Evolutionary conservation across 2,329 filamentous ascomycete species (phyloP), one percentile per base, ranked within the genome.

Genomic region (Teratosphaeria destructans): DNA sequence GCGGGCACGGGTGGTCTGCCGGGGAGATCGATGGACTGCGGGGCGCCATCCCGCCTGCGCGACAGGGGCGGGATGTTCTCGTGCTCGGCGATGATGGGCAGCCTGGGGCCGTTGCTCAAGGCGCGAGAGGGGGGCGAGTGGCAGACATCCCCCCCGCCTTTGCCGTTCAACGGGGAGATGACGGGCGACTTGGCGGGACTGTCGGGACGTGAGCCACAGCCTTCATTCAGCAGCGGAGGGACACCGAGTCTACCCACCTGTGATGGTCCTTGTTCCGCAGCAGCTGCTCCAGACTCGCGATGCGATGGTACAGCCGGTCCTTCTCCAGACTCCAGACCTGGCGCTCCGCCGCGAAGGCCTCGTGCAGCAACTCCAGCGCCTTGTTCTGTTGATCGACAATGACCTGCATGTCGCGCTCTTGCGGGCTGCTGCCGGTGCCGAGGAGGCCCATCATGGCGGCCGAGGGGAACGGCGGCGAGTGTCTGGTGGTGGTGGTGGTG

Each of bases 121-220:
- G 62, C 53, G 43, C 65, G 61, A n/a, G 65, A 60, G 5, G 62
- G 60, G 5, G 67, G 63, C 19, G 67, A 66, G 16, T 65, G 49
- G 34, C 67, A 58, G 53, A 29, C 52, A 12, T 27, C 61, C 8
- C 43, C 61, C 6, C 43, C 23, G n/a, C 43, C 43, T 8, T 49
- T 49, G 26, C 64, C 63, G 23, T 60, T 64, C 5, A 61, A 63
- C 14, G 71, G 71, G 11, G 71, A 68, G 23, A 70, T 61, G 57
- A 68, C 59, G 19, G 72, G 72, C 39, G 70, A 72, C 58, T 70
- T 72, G 23, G 71, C 71, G 7, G 72, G 72, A 58, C 72, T 73
- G 58, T 57, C 53, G 54, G 16, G 8, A 49, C 6, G 43, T 49
- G 8, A 49, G 43, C 8, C 19, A 23, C 23, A 35, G 35, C 16